Base-by-base conservation (phyloP, 1,139 yeast genomes). In the Nakaseomyces kungkrabaensis region DNA sequence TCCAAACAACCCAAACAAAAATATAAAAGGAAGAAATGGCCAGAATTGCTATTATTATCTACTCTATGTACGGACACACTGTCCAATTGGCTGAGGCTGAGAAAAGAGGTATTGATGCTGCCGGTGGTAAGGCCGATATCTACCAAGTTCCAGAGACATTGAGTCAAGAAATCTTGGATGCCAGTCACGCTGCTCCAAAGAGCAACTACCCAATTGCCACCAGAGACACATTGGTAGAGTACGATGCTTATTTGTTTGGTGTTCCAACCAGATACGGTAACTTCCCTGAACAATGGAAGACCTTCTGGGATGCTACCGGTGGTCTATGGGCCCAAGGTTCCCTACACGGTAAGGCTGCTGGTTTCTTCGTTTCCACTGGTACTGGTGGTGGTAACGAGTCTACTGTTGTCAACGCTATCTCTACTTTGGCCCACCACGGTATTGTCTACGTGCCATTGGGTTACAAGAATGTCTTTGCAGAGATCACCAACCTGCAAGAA, bases 221-320 rank as follows among this genome's bases (percentile, higher is more conserved):
- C 13, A 64, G 70, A 25, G 82, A 75, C n/a, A 77, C 79, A 37
- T 73, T 86, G 59, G 68, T 70, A 33, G 68, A 75, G 58, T 85
- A 82, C 71, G 94, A 86, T 64, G 89, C 84, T 48, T 80, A 83
- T 72, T 58, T 86, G 58, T 84, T 86, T 55, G 95, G 95, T 67
- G 69, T 85, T 56, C 92, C 95, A 65, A 85, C 95, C 53, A 79
- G 95, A 72, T 86, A 67, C 67, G 95, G 95, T 70, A 82, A 77
- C 72, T 74, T 77, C 72, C 88, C 95, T 56, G 85, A 89, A 44
- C 95, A 86, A 72, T 78, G 82, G 77, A 81, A 81, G 69, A 72
- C 89, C 10, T 86, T 83, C 76, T 82, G 89, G 83, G 95, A 85
- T 63, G 69, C 79, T 49, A 84, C 94, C 51, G 94, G 94, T 65